Evolutionary conservation across 2,329 filamentous ascomycete species (phyloP).

Genomic region (Aureobasidium sp.): DNA sequence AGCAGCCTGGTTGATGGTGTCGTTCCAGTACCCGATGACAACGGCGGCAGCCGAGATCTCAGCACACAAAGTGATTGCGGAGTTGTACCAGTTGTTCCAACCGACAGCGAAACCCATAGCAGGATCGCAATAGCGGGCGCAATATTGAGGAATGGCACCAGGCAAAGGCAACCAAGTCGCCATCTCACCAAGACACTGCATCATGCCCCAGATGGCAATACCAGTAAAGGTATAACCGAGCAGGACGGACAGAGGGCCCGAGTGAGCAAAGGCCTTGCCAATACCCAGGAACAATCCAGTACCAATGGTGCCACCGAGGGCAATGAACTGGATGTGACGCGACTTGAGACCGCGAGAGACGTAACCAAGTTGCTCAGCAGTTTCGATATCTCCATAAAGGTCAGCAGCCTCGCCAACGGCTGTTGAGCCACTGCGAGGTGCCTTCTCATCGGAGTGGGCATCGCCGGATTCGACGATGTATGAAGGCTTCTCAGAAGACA

Average conservation of each 20-base stretch:
- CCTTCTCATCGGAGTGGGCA: slow-evolving; percentile 8
- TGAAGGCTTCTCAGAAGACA: slow-evolving; percentile 13
- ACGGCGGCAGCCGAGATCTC: slow-evolving; percentile 60
- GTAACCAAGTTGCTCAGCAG: slow-evolving; percentile 45
- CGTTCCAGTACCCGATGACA: slow-evolving; percentile 52
- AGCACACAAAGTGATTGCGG: slow-evolving; percentile 41
- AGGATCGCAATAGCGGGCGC: slow-evolving; percentile 18
- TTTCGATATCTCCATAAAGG: slow-evolving; percentile 44
- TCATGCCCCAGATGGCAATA: slow-evolving; percentile 31
- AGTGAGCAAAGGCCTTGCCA: slow-evolving; percentile 16
- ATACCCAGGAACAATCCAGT: slow-evolving; percentile 17
- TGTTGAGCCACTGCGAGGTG: slow-evolving; percentile 15
- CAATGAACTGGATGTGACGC: slow-evolving; percentile 52
- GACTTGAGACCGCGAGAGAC: slow-evolving; percentile 45
- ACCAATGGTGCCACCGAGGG: slow-evolving; percentile 48
- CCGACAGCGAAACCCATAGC: slow-evolving; percentile 32
- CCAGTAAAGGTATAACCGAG: slow-evolving; percentile 14
- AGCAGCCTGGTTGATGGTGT: slow-evolving; percentile 25
- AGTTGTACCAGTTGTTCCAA: slow-evolving; percentile 41
- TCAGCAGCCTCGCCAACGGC: slow-evolving; percentile 41
- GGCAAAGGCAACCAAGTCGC: slow-evolving; percentile 33
- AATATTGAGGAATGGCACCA: slow-evolving; percentile 20
- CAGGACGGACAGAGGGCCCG: slow-evolving; percentile 12
- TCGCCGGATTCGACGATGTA: slow-evolving; percentile 7
- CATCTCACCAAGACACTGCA: slow-evolving; percentile 37